Evolutionary conservation across 1,284 basidiomycete genomes (phyloP), one percentile per base, ranked within the genome.

Genomic region (Heterobasidion occidentale): DNA sequence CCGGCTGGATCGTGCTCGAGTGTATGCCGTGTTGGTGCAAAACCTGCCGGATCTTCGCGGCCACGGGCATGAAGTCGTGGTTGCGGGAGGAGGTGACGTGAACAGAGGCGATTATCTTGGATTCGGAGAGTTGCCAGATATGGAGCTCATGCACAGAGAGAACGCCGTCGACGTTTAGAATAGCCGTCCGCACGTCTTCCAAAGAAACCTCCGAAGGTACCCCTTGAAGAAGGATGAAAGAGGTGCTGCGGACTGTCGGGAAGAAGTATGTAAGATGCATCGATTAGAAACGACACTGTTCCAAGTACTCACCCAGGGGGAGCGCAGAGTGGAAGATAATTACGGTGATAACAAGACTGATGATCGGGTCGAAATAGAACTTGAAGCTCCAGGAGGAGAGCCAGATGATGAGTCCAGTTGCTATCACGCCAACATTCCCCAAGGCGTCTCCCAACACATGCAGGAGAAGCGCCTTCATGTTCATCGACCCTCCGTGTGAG

Each of bases 321-420:
- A 99, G 68, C 2, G 97, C 94, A 53, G 92, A 95, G 9, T 90
- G 92, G 77, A 98, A 97, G 63, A 99, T 99, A 71, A 99, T 98
- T 59, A 86, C 79, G 7, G 97, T 96, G 72, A 99, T 99, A 56
- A 98, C 77, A 66, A 99, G 80, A 68, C 91, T 94, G 71, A 99
- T 94, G 45, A 88, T 71, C 0, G 97, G 97, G 71, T 99, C 97
- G 62, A 88, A 94, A 75, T 96, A 98, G 68, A 87, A 90, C 67
- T 90, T 94, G 76, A 81, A 90, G 59, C 73, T 72, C 86, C 87
- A 91, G 20, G 77, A 71, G 1, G 87, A 83, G 52, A 90, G 79
- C 93, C 92, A 94, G 66, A 98, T 96, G 67, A 97, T 77, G 9
- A 98, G 80, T 61, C 97, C 97, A 5, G 95, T 92, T 34, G 88